Percentiles rank a stretch among this genome's conserved stretches.
These are phyloP conservation scores for Aspergillus tamarii DNA, from an alignment of 2,329 filamentous ascomycete genomes.

Conservation along the genomic window DNA sequence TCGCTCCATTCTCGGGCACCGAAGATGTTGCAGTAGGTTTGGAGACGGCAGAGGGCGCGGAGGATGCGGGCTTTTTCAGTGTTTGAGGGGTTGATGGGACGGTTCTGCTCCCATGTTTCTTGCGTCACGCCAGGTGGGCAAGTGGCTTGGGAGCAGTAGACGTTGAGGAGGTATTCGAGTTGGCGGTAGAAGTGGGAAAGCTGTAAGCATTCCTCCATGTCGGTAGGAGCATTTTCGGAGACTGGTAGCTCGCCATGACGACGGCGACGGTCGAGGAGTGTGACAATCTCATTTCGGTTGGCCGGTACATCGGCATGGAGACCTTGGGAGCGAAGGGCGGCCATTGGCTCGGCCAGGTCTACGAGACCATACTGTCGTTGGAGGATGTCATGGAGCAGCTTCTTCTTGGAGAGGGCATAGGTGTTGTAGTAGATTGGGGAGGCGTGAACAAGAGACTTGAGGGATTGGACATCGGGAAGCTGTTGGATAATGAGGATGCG, in stretches of 20 bases:
- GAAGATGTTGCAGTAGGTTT: slow-evolving; percentile 23
- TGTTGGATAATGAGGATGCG: slow-evolving; percentile 17
- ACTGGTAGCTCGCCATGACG: slow-evolving; percentile 7
- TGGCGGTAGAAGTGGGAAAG: slow-evolving; percentile 16
- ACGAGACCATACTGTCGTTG: slow-evolving; percentile 14
- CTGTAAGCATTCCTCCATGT: slow-evolving; percentile 7
- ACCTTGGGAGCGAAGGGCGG: slow-evolving; percentile 17
- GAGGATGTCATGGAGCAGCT: slow-evolving; percentile 16
- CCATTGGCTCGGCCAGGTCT: slow-evolving; percentile 17
- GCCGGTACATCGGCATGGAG: slow-evolving; percentile 16
- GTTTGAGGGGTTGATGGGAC: slow-evolving; percentile 2
- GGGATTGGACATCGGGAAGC: slow-evolving; percentile 15
- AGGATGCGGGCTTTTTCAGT: slow-evolving; percentile 17
- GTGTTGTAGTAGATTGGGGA: slow-evolving; percentile 17
- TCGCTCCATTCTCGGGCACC: slow-evolving; percentile 19
- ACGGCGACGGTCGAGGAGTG: slow-evolving; percentile 16
- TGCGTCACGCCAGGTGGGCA: slow-evolving; percentile 6
- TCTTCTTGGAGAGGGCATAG: slow-evolving; percentile 13
- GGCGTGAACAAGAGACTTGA: slow-evolving; percentile 15
- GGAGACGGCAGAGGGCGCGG: slow-evolving; percentile 20
- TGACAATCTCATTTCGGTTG: slow-evolving; percentile 16
- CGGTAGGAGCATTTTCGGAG: neutral
- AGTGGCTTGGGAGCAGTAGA: slow-evolving; percentile 9
- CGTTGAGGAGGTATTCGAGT: slow-evolving; percentile 9
- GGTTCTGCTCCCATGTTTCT: slow-evolving; percentile 2